phyloP scores from a whole-genome alignment of 768 basidiomycete species.

The Lactarius psammicola region DNA sequence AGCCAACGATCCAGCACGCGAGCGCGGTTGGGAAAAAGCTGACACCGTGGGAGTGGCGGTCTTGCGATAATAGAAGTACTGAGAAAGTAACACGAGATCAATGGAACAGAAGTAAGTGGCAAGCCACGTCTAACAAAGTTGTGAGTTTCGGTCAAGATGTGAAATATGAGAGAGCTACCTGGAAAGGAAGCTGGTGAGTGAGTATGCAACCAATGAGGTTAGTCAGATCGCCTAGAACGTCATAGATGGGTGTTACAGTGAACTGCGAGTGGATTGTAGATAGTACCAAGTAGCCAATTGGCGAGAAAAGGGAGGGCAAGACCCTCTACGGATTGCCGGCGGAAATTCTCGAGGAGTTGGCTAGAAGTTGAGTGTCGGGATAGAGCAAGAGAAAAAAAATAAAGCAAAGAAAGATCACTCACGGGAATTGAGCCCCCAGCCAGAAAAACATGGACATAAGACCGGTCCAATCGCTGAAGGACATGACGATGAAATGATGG shows the following conservation, averaged over 20 bases:
- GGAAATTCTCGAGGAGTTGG: slow-evolving; percentile 79
- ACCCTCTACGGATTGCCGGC: slow-evolving; percentile 77
- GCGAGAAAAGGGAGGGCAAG: slow-evolving; percentile 90
- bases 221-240: slow-evolving; percentile 73
- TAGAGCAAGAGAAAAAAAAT: neutral
- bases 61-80: slow-evolving; percentile 75
- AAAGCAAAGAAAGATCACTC: slow-evolving; percentile 37
- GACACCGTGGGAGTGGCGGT: slow-evolving; percentile 38
- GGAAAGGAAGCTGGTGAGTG: slow-evolving; percentile 92
- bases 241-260: neutral
- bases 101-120: slow-evolving; percentile 88
- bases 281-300: slow-evolving; percentile 87
- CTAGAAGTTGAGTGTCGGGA: slow-evolving; percentile 40
- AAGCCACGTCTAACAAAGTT: slow-evolving; percentile 66
- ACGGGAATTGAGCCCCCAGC: slow-evolving; percentile 90
- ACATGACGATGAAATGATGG: slow-evolving; percentile 20
- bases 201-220: slow-evolving; percentile 90
- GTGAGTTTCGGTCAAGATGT: slow-evolving; percentile 24
- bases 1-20: slow-evolving; percentile 40
- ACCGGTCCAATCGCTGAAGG: slow-evolving; percentile 64
- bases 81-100: slow-evolving; percentile 70
- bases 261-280: neutral
- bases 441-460: slow-evolving; percentile 73
- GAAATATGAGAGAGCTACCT: slow-evolving; percentile 47
- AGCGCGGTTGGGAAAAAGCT: slow-evolving; percentile 41